phyloP scores from a whole-genome alignment of 805 yeast species.

The Spathaspora gorwiae region DNA sequence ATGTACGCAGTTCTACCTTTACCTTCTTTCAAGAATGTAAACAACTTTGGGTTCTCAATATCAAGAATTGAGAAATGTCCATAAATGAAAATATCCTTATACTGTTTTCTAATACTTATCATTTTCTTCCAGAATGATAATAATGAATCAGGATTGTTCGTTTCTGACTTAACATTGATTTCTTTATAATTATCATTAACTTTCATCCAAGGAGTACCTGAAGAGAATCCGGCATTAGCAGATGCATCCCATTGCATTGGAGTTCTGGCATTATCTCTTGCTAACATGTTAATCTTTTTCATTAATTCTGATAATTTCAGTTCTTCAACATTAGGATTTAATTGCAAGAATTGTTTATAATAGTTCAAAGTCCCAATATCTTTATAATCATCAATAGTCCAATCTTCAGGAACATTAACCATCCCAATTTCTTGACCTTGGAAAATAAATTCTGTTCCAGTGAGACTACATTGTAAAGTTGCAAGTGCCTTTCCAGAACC shows the following conservation, averaged over 20 bases:
- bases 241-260: conserved; percentile 53
- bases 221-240: conserved; percentile 45
- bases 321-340: conserved; percentile 21
- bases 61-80: conserved; percentile 46
- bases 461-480: conserved; percentile 40
- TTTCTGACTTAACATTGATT: conserved; percentile 46
- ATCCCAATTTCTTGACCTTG: conserved; percentile 62
- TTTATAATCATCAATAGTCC: conserved; percentile 47
- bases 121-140: conserved; percentile 44
- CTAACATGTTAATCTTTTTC: conserved; percentile 32
- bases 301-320: conserved; percentile 19
- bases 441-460: conserved; percentile 53
- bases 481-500: conserved; percentile 48
- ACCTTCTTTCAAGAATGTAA: conserved; percentile 38
- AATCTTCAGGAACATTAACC: conserved; percentile 43
- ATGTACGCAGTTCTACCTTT: conserved; percentile 25
- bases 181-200: conserved; percentile 47
- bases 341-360: conserved; percentile 27
- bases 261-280: conserved; percentile 52
- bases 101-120: conserved; percentile 38
- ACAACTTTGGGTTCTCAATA: conserved; percentile 35
- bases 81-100: conserved; percentile 41
- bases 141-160: conserved; percentile 42
- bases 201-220: conserved; percentile 49
- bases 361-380: conserved; percentile 47